phyloP scores from a whole-genome alignment of 2,329 filamentous ascomycete genomes.

The Cercospora sesami region DNA sequence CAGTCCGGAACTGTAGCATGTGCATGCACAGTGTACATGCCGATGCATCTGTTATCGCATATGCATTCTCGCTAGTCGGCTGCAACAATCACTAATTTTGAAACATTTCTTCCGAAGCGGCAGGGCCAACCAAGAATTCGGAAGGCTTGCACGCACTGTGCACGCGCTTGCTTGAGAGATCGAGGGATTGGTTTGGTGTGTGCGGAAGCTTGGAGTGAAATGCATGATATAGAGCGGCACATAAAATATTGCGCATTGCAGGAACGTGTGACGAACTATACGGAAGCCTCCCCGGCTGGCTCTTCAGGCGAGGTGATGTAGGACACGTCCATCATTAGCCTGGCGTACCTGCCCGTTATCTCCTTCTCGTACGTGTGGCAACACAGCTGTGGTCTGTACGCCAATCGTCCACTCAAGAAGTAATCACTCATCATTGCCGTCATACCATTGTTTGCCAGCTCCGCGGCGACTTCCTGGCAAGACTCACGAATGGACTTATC shows the following conservation, averaged over 20 bases:
- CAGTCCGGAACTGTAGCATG: background rate
- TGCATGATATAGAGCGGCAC: background rate
- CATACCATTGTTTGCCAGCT: background rate
- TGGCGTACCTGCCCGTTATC: background rate
- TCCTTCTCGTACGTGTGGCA: background rate
- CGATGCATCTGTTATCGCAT: background rate
- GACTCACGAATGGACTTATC: background rate
- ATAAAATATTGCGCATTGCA: background rate
- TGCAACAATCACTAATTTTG: constrained; percentile 1
- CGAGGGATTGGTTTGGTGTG: constrained; percentile 1
- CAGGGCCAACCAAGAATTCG: constrained; percentile 4
- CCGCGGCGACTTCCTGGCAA: background rate
- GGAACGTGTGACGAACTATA: background rate
- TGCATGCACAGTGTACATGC: background rate
- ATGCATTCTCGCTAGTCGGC: constrained; percentile 2
- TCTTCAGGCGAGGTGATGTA: background rate
- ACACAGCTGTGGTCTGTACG: background rate
- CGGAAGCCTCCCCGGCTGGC: background rate
- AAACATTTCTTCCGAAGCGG: background rate
- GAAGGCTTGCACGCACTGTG: background rate
- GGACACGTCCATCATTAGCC: background rate
- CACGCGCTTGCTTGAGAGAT: background rate
- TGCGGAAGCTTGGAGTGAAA: background rate
- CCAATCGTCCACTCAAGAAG: background rate
- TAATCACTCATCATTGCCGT: background rate